Conservation (phyloP, 305 asterid species). For the Rubia tinctorum region DNA sequence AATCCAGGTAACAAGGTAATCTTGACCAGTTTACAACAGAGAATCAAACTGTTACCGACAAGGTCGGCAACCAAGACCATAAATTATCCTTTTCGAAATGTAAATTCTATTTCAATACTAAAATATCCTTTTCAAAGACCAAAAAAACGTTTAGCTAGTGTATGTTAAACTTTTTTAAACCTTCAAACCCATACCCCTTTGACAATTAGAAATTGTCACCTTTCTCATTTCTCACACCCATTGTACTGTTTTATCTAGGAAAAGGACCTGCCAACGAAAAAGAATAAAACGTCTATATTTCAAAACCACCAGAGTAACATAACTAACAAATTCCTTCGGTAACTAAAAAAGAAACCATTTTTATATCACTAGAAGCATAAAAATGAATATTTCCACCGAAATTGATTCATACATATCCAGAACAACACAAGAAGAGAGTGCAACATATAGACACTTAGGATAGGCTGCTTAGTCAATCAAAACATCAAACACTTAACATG, state of each 20-base stretch:
- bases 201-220: not conserved
- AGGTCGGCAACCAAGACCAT: not conserved
- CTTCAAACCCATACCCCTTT: not conserved
- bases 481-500: too few relatives aligned
- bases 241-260: not conserved
- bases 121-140: not conserved
- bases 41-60: not conserved
- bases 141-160: not conserved
- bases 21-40: not conserved
- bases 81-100: not conserved
- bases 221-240: not conserved
- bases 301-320: not conserved
- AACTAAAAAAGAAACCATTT: not conserved
- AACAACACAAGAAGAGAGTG: not conserved
- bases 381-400: slow-evolving; percentile 1
- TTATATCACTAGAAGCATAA: not conserved
- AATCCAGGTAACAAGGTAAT: not conserved
- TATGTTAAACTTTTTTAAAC: not conserved
- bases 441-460: too few relatives aligned
- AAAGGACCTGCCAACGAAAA: too few relatives aligned
- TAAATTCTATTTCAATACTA: not conserved
- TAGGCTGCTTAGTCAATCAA: too few relatives aligned
- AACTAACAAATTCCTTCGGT: not conserved
- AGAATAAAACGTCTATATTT: not conserved
- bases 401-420: not conserved